Evolutionary conservation across 2,329 filamentous ascomycete species (phyloP).

Genomic region (Diaporthe aspalathi): DNA sequence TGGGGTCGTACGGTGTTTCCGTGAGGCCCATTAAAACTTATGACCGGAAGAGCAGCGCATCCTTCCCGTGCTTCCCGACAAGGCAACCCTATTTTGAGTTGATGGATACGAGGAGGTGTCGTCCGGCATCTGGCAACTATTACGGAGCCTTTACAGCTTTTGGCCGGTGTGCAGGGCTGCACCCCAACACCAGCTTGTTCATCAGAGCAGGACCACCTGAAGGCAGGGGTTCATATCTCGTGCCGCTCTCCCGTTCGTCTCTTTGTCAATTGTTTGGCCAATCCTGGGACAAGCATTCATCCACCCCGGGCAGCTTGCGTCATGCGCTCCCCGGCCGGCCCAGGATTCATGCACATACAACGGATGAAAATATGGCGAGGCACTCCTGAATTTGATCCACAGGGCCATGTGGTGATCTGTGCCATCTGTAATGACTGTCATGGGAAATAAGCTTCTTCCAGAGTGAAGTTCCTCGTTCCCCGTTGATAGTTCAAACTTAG

Average conservation of each 20-base stretch:
- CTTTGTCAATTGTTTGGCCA: background rate
- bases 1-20: slow-evolving; percentile 1
- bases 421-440: background rate
- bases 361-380: background rate
- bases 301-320: slow-evolving; percentile 7
- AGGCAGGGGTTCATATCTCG: background rate
- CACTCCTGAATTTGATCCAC: background rate
- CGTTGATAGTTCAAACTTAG: background rate
- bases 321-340: background rate
- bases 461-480: background rate
- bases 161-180: background rate
- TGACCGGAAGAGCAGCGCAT: background rate
- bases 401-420: background rate
- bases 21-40: background rate
- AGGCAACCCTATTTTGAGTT: slow-evolving; percentile 23
- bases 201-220: background rate
- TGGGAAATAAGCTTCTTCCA: too few species aligned
- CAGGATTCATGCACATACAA: background rate
- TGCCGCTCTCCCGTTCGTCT: slow-evolving; percentile 4
- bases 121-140: background rate
- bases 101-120: background rate
- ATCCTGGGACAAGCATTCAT: background rate
- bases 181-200: too few species aligned
- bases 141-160: background rate
- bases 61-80: background rate